phyloP scores from a whole-genome alignment of 1,139 yeast genomes.

The Suhomyces ambrosiae region DNA sequence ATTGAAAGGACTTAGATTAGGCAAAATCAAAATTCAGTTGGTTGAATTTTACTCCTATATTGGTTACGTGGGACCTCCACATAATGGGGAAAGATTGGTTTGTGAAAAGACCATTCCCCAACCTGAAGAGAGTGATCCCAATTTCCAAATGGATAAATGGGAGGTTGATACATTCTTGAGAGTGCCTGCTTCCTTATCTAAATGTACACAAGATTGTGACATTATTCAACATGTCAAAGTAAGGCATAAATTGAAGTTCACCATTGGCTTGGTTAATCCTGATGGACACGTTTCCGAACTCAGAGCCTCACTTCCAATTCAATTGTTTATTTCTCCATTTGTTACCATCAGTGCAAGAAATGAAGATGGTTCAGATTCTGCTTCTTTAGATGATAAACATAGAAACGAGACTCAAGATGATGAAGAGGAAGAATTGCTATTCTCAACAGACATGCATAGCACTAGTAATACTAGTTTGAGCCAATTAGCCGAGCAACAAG shows the following conservation, averaged over 20 bases:
- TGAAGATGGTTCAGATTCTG: constrained; percentile 23
- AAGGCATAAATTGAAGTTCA: constrained; percentile 68
- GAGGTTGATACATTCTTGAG: constrained; percentile 60
- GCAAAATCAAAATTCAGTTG: constrained; percentile 65
- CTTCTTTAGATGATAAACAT: neutral
- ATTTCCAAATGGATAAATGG: constrained; percentile 71
- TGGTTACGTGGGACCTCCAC: constrained; percentile 57
- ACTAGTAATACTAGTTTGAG: constrained; percentile 34
- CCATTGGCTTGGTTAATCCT: constrained; percentile 65
- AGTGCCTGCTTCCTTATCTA: constrained; percentile 71
- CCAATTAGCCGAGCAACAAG: constrained; percentile 21
- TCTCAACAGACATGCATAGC: constrained; percentile 30
- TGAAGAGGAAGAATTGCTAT: constrained; percentile 37
- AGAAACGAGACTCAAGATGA: constrained; percentile 1
- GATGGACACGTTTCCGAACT: constrained; percentile 79
- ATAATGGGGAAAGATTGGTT: constrained; percentile 61
- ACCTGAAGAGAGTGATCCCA: constrained; percentile 39
- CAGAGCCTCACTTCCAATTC: constrained; percentile 72
- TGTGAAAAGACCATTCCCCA: constrained; percentile 38
- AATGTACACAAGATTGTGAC: constrained; percentile 85
- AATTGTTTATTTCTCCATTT: constrained; percentile 76
- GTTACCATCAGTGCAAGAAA: constrained; percentile 64
- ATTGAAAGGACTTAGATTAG: constrained; percentile 76
- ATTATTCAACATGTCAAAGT: constrained; percentile 62
- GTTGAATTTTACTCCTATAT: constrained; percentile 68